Percentiles rank a stretch among this genome's conserved stretches.
Conservation (phyloP, 306 rosid genomes). For the Carpinus fangiana region DNA sequence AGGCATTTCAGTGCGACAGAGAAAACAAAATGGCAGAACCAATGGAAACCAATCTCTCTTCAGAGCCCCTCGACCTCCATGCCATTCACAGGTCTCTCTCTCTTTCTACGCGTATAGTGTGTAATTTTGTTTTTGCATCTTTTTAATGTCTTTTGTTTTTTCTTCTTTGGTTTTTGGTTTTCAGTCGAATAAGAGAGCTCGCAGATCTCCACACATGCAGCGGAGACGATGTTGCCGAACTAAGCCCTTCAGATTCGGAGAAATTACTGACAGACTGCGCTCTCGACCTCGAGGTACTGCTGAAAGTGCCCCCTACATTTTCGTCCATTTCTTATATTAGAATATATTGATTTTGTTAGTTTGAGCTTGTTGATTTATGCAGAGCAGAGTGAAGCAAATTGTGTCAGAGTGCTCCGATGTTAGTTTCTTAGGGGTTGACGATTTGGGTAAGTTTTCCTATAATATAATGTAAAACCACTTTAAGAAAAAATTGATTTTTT, state of each 20-base stretch:
- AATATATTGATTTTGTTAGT: background rate
- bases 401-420: slow-evolving; percentile 55
- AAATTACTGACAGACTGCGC: slow-evolving; percentile 46
- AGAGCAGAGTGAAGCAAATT: slow-evolving; percentile 54
- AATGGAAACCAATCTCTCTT: slow-evolving; percentile 34
- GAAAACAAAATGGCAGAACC: slow-evolving; percentile 3
- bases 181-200: slow-evolving; percentile 58
- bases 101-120: background rate
- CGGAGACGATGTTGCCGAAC: slow-evolving; percentile 29
- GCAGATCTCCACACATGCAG: slow-evolving; percentile 36
- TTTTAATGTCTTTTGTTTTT: background rate
- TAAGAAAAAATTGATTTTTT: background rate
- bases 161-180: slow-evolving; percentile 3
- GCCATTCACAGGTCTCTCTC: slow-evolving; percentile 50
- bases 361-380: slow-evolving; percentile 7
- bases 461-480: background rate
- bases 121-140: background rate
- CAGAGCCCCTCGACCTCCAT: slow-evolving; percentile 31
- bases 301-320: background rate
- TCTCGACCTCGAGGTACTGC: slow-evolving; percentile 51
- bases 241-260: slow-evolving; percentile 34
- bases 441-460: slow-evolving; percentile 42
- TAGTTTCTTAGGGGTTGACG: slow-evolving; percentile 34
- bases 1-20: background rate
- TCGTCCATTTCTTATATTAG: background rate